Evolutionary conservation across 2,329 filamentous ascomycete genomes (phyloP).

Genomic region (Tolypocladium paradoxum): DNA sequence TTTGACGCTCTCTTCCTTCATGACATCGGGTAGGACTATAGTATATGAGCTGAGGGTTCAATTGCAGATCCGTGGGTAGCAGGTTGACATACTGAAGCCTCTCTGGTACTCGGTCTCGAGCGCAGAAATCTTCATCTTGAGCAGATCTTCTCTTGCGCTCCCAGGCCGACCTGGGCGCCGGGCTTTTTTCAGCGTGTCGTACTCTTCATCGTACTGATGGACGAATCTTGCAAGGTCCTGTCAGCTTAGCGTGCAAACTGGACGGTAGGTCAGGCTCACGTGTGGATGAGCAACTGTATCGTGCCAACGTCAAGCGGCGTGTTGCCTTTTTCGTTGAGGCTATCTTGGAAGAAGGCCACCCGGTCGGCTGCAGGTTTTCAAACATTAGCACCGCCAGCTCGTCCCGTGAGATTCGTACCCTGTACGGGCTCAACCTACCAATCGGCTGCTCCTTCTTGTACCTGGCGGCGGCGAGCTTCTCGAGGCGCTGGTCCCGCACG

Average conservation of each 20-base stretch:
- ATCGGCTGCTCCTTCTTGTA: conserved; percentile 65
- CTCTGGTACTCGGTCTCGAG: conserved; percentile 72
- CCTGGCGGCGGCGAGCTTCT: conserved; percentile 57
- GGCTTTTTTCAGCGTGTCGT: conserved; percentile 52
- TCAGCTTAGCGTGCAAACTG: conserved; percentile 10
- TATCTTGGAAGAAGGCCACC: conserved; percentile 57
- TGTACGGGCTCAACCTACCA: conserved; percentile 34
- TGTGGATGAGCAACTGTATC: conserved; percentile 50
- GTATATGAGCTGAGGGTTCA: neutral
- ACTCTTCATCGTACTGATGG: conserved; percentile 61
- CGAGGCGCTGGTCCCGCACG: conserved; percentile 72
- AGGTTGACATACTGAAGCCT: conserved; percentile 56
- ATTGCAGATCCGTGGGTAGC: neutral
- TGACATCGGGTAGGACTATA: conserved; percentile 63
- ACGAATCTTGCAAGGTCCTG: conserved; percentile 39
- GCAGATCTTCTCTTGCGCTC: conserved; percentile 63
- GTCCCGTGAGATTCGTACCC: neutral
- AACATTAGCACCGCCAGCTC: neutral
- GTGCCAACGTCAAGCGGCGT: conserved; percentile 41
- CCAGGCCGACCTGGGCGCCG: conserved; percentile 72
- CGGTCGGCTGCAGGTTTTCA: conserved; percentile 19
- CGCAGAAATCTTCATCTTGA: conserved; percentile 58
- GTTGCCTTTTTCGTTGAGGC: conserved; percentile 37
- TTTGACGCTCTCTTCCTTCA: conserved; percentile 51
- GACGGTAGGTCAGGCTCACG: conserved; percentile 32